Evolutionary conservation across 495 filamentous ascomycete genomes (phyloP), one percentile per base, ranked within the genome.

Genomic region (Neurospora hispaniola): DNA sequence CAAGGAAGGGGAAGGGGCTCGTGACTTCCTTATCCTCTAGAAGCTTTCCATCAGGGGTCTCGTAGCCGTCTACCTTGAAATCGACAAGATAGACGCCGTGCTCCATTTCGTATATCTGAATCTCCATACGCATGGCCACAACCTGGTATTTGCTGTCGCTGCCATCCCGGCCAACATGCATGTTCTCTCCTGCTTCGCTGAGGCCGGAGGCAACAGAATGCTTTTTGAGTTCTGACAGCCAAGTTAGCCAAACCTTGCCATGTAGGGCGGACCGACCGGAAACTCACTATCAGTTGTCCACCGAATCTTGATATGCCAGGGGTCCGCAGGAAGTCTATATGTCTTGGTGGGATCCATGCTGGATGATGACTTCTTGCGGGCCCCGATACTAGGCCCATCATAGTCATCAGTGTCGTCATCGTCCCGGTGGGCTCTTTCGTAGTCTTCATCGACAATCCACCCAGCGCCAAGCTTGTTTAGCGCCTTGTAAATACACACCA

Each of bases 61-160:
- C 96, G 81, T 99, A 99, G 8, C 96, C 96, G n/a, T 94, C 94
- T 78, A 96, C 97, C 79, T 97, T 98, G 87, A 99, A 98, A 80
- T 99, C 96, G 38, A 99, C 96, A 75, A 98, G 91, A 81, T 94
- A 99, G 75, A 94, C 94, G 72, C 92, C 92, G 46, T 90, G 89
- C 81, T 99, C 96, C 81, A 99, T 91, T 77, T 95, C 92, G 80
- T 99, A 99, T 40, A 99, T 90, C 80, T 99, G 96, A 72, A 99
- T 96, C 71, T 96, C 94, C 80, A 98, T 90, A 77, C 96, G 95
- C 74, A 98, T 93, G 74, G 88, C 90, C 31, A 92, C 86, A 69
- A 88, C 86, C 70, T 92, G 85, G 11, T 84, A 75, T 69, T 83
- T 79, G 23, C 74, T 77, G 7, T 66, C 54, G 42, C 83, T 35